phyloP scores from a whole-genome alignment of 2,329 filamentous ascomycete genomes.

The Talaromyces pinophilus region DNA sequence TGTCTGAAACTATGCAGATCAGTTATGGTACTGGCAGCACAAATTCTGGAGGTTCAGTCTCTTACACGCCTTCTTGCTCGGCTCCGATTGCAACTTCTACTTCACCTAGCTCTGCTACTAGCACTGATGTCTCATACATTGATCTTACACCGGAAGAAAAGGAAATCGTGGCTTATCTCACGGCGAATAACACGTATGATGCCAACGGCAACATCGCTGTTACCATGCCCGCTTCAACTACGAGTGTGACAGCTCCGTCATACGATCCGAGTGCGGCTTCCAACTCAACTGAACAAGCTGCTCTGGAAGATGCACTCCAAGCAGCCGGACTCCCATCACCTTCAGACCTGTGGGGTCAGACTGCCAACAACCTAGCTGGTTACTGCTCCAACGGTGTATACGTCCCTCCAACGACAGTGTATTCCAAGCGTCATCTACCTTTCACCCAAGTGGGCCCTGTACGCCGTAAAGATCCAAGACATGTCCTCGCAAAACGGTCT shows the following conservation, averaged over 20 bases:
- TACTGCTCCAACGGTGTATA: slow-evolving; percentile 3
- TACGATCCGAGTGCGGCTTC: neutral
- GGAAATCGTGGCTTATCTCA: neutral
- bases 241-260: neutral
- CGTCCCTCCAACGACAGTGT: slow-evolving; percentile 1
- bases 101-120: neutral
- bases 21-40: slow-evolving; percentile 4
- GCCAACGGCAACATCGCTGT: slow-evolving; percentile 4
- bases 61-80: slow-evolving; percentile 70
- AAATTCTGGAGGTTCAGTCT: slow-evolving; percentile 76
- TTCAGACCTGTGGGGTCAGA: neutral
- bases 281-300: neutral
- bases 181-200: slow-evolving; percentile 1
- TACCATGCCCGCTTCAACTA: neutral
- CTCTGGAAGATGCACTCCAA: neutral
- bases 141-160: slow-evolving; percentile 6
- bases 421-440: neutral
- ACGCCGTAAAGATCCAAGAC: neutral
- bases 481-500: neutral
- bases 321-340: neutral
- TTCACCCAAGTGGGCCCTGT: neutral
- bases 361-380: neutral
- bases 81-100: slow-evolving; percentile 32
- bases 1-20: slow-evolving; percentile 5
- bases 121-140: neutral